Base-by-base conservation (phyloP, 768 basidiomycete species). In the Leccinum pellstonianum region DNA sequence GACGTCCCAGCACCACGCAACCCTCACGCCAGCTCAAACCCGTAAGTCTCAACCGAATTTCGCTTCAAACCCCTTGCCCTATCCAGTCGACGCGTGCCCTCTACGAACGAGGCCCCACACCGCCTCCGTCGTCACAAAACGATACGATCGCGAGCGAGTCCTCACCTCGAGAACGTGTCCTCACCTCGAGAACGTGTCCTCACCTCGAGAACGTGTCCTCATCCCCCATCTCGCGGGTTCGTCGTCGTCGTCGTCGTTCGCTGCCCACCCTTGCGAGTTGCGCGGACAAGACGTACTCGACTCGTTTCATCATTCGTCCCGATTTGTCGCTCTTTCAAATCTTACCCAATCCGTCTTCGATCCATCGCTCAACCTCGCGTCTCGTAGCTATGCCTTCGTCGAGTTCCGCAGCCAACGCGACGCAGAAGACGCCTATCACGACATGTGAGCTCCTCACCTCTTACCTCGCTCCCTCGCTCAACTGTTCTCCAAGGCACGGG, bases 1-100 rank as follows among this genome's bases (percentile, higher is more conserved):
- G 93, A 95, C 70, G 91, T 95, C 15, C 92, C 92, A 17, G 93
- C 92, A 2, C 90, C 91, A 2, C 86, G 91, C 63, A 90, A 90
- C 75, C 85, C 87, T 0, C 81, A 87, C 63, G 84, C 88, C 17
- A 82, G 80, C 58, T 81, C 87, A 46, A 90, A 90, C 68, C 90
- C 91, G 91, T 93, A 80, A 91, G 91, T 93, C 35, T 64, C 12
- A 68, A 56, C 58, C 35, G 9, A 5, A 23, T 43, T 62, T 68
- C 56, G 25, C 65, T 73, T 63, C 62, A 61, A 74, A 66, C 69
- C 68, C 70, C 65, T 68, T 71, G 67, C 68, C 69, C 69, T 62
- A 67, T 72, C 72, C 73, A 75, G 75, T 76, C 76, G 73, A 75
- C 66, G 65, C 68, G 73, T 70, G 73, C 66, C 58, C 60, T 71